Evolutionary conservation across 129 eudicot genomes (phyloP), one percentile per base, ranked within the genome.

Genomic region (Dittrichia graveolens): DNA sequence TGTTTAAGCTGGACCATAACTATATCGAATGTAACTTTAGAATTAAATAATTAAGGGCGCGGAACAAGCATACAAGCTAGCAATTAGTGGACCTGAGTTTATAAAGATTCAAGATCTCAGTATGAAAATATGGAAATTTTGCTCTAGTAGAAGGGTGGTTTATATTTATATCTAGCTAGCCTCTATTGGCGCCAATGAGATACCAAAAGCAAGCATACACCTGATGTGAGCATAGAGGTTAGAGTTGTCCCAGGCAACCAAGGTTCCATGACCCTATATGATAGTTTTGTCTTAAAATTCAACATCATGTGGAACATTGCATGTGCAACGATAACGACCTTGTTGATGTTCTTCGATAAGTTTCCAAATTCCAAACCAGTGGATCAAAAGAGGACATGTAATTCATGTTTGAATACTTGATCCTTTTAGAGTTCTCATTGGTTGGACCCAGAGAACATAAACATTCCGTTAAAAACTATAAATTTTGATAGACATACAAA

Each of bases 291-390:
- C 72, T 45, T 71, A 11, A 34, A 78, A 62, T 14, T 53, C 62
- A 42, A 52, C n/a, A 47, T 70, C 72, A 61, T 52, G 37, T 61
- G 72, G 82, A 62, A 78, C 82, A 78, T 57, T 71, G 77, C 82
- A 78, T 78, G 82, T 78, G 82, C 77, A 31, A 18, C 40, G 82
- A 78, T 69, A 70, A 70, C 60, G 76, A 78, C 82, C 77, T 61
- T 78, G 77, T 61, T 78, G 61, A 52, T 71, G 66, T 40, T 52
- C 72, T 78, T 78, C 52, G 3, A 8, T 10, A 31, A 24, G 31
- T 46, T 61, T 65, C 15, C 41, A 62, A 62, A 40, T 72, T 70
- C 65, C 35, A 50, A 78, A 55, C 41, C n/a, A 53, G 37, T 71
- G 67, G 77, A 61, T 71, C 43, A 57, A 62, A 71, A 62, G 44